Percentiles rank a stretch among this genome's conserved stretches.
These are phyloP conservation scores for Discostella stelligera DNA, from an alignment of 352 stramenopile species.

Conservation along the genomic window DNA sequence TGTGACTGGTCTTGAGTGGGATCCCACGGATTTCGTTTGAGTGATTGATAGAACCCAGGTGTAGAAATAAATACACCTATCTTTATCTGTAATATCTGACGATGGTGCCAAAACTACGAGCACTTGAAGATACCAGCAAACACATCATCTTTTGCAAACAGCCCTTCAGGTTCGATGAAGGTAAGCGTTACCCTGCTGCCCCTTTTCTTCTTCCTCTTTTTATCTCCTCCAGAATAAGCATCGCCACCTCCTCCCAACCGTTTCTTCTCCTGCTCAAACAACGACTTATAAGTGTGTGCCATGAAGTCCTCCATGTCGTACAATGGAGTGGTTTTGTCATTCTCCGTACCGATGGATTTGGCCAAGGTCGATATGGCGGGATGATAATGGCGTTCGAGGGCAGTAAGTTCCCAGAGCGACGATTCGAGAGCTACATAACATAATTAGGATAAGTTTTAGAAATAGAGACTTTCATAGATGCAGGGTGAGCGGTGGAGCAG, in stretches of 20 bases:
- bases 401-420: constrained; percentile 93
- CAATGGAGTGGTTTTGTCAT: constrained; percentile 63
- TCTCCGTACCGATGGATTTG: constrained; percentile 85
- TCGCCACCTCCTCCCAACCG: constrained; percentile 18
- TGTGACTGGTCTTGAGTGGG: constrained; percentile 57
- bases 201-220: constrained; percentile 37
- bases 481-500: background rate
- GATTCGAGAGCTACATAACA: constrained; percentile 84
- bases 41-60: no score
- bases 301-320: constrained; percentile 79
- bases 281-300: constrained; percentile 70
- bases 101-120: background rate
- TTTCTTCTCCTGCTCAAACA: constrained; percentile 81
- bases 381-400: constrained; percentile 93
- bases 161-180: constrained; percentile 58
- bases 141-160: constrained; percentile 72
- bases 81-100: background rate
- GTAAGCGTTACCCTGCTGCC: constrained; percentile 61
- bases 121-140: constrained; percentile 58
- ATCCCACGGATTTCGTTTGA: constrained; percentile 57
- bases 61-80: no score
- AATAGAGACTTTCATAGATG: no score
- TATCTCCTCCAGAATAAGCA: constrained; percentile 1
- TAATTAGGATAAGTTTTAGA: no score
- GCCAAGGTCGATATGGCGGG: constrained; percentile 89